Percentiles rank a stretch among this genome's conserved stretches.
These are phyloP conservation scores for Penicillium simplicissimum DNA, from an alignment of 495 filamentous ascomycete species.

Conservation along the genomic window DNA sequence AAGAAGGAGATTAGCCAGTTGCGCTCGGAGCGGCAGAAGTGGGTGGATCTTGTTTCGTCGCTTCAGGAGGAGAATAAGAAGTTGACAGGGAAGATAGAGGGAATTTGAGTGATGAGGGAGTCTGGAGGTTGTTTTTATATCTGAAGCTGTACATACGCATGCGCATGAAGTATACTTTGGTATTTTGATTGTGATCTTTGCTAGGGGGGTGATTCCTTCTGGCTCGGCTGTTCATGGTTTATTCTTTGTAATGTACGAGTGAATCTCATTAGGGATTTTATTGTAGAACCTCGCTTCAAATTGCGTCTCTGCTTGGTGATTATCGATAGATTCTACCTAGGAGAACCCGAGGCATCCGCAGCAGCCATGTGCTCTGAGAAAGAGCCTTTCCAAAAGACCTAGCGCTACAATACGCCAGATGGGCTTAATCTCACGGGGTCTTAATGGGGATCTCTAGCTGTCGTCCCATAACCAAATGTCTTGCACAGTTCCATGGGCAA, in stretches of 20 bases:
- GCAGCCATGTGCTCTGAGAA: neutral
- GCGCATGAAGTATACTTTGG: neutral
- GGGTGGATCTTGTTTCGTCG: constrained; percentile 60
- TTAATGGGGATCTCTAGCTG: neutral
- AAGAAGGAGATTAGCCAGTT: constrained; percentile 59
- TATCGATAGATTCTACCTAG: neutral
- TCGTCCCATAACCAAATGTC: neutral
- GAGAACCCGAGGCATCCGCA: neutral
- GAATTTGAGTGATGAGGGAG: neutral
- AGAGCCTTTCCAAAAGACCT: neutral
- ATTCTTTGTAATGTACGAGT: neutral
- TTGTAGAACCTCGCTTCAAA: neutral
- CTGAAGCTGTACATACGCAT: constrained; percentile 7
- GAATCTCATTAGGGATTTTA: neutral
- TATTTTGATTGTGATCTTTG: neutral
- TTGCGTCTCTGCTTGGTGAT: neutral
- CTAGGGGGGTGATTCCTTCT: neutral
- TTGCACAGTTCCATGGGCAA: neutral
- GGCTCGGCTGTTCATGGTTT: neutral
- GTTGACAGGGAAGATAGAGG: constrained; percentile 29
- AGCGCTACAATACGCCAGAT: neutral
- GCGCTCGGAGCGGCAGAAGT: constrained; percentile 59
- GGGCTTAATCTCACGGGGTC: neutral
- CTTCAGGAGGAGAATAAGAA: constrained; percentile 65
- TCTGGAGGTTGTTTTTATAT: neutral